Conservation (phyloP, 257 asterid species). For the Perilla frutescens region DNA sequence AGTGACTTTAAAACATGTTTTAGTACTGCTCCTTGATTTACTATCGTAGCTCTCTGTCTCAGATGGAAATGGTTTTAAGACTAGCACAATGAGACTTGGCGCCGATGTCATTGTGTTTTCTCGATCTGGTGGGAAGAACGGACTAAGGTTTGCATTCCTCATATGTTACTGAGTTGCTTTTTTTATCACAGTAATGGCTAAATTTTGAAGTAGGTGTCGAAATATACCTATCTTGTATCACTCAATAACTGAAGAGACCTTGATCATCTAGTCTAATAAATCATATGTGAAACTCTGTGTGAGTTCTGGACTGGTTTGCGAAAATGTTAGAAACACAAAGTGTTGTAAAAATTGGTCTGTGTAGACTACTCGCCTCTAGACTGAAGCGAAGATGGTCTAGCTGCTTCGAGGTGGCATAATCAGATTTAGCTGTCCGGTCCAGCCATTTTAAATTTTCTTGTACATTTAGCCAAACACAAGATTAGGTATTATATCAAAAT, state of each 20-base stretch:
- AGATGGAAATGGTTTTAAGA: conserved; percentile 99
- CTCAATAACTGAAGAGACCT: conserved; percentile 11
- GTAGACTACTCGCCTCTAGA: background rate
- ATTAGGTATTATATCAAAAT: too few relatives aligned
- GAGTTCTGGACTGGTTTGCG: background rate
- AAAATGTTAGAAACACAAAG: background rate
- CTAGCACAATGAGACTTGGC: conserved; percentile 99
- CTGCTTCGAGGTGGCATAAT: background rate
- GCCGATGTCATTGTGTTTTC: conserved; percentile 98
- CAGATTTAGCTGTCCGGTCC: background rate
- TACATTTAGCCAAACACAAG: background rate
- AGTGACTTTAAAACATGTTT: conserved; percentile 27
- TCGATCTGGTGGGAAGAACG: conserved; percentile 64
- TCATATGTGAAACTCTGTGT: background rate
- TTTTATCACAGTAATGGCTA: conserved; percentile 14
- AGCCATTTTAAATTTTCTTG: background rate
- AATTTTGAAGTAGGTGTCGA: background rate
- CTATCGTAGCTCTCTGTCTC: conserved; percentile 35
- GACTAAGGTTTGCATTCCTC: conserved; percentile 60
- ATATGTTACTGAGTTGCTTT: conserved; percentile 2
- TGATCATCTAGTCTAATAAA: background rate
- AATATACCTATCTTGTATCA: conserved; percentile 5
- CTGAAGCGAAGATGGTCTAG: background rate
- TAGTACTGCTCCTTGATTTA: conserved; percentile 32
- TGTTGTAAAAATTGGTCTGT: background rate